Base-by-base conservation (phyloP, 2,329 filamentous ascomycete genomes). In the Neonectria sp. region DNA sequence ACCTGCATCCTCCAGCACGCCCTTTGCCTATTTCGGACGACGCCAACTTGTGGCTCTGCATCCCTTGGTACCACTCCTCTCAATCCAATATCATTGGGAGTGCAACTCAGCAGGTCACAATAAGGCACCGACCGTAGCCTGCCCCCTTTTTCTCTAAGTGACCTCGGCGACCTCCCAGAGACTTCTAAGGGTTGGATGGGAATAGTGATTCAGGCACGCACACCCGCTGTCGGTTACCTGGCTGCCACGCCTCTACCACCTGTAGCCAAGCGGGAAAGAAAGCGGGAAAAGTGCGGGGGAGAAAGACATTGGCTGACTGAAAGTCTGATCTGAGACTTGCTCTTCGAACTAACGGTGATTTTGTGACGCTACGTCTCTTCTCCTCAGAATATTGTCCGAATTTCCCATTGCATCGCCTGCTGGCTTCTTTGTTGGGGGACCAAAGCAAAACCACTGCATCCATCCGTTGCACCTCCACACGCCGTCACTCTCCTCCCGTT, bases 11-110 rank as follows among this genome's bases (percentile, higher is more conserved):
- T 52, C n/a, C 43, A 55, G 21, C 60, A 66, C 49, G 61, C 52
- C 68, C 56, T 72, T 67, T 73, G 51, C 73, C 73, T 74, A 72
- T 68, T 75, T 61, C 31, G 73, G 73, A 60, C 65, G 64, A 68
- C 68, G 63, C 61, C 61, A 61, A 55, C 51, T 63, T 64, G 46
- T 52, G 58, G 52, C 61, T 65, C 63, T 75, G 68, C 69, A 72
- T 64, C 33, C 57, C 40, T 64, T 52, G 65, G 29, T 43, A 43
- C 55, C 51, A 65, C 45, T 43, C 40, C 35, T 58, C 35, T 9
- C 17, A 27, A 31, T 31, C 27, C 55, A 53, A 17, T 17, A 40
- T 7, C 35, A 37, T 25, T 49, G 51, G 29, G 31, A 65, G 12
- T 29, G 49, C 49, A 33, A 24, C 29, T 29, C 17, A 52, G 49